A percentile compares a stretch with the other conserved stretches of the same genome.
phyloP scores from a whole-genome alignment of 2,329 filamentous ascomycete genomes.

The Phaeosphaeria sp. region DNA sequence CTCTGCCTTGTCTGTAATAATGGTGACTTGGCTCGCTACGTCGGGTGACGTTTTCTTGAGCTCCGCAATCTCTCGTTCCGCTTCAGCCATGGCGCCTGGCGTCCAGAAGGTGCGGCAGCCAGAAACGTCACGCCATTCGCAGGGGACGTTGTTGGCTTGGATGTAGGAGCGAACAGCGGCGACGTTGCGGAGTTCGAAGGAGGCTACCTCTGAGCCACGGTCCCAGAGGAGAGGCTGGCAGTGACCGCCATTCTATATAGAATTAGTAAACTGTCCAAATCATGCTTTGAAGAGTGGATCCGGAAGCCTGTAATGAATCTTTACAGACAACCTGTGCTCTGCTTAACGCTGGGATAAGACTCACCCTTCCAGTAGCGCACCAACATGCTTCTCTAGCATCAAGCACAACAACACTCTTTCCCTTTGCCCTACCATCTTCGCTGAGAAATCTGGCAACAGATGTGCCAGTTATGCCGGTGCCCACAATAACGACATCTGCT shows the following conservation, averaged over 20 bases:
- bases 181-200: constrained; percentile 77
- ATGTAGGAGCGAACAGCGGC: constrained; percentile 65
- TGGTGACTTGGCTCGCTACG: constrained; percentile 55
- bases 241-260: constrained; percentile 62
- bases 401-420: constrained; percentile 70
- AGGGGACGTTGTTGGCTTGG: constrained; percentile 64
- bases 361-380: constrained; percentile 81
- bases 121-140: constrained; percentile 70
- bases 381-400: constrained; percentile 82
- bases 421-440: constrained; percentile 52
- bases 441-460: constrained; percentile 70
- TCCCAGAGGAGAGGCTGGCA: constrained; percentile 76
- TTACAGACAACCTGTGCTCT: too few species aligned
- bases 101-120: constrained; percentile 71
- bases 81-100: constrained; percentile 60
- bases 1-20: constrained; percentile 50
- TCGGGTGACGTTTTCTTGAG: constrained; percentile 63
- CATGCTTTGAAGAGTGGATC: not conserved
- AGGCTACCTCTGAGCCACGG: constrained; percentile 64
- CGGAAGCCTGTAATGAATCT: not conserved
- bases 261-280: not conserved
- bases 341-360: constrained; percentile 27
- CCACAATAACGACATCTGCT: constrained; percentile 74
- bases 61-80: constrained; percentile 57
- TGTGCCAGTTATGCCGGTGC: constrained; percentile 78